Base-by-base conservation (phyloP, 495 filamentous ascomycete species). In the Chaetomium tenue region DNA sequence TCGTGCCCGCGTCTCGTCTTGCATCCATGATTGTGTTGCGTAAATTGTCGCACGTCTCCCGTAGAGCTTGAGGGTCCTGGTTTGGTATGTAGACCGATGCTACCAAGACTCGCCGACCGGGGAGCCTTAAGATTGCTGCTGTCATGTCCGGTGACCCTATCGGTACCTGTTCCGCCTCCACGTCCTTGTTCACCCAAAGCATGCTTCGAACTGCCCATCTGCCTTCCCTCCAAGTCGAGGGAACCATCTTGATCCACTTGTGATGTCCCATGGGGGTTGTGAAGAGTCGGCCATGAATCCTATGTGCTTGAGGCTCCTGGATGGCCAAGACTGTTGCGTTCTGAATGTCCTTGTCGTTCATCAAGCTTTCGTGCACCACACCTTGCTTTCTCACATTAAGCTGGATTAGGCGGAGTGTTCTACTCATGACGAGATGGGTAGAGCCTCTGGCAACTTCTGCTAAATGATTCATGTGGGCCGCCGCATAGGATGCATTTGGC, bases 11-110 rank as follows among this genome's bases (percentile, higher is more conserved):
- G 39, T 61, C n/a, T 42, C 63, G 57, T 33, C 26, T 60, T 37
- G 26, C 6, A 13, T 50, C 18, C n/a, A 15, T 50, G 25, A 60
- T 37, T 13, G 37, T 37, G 13, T 47, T 59, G 42, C 40, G 25
- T 47, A 58, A 30, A 30, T 47, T 22, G 40, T 46, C 18, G 42
- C 26, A 59, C 5, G 15, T 15, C 4, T 22, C 18, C 22, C n/a
- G 0, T 37, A 60, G 42, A 0, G 44, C 44, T 11, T 50, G 18
- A 25, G 26, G 12, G 59, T 61, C 58, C 50, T 51, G 3, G 25
- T 50, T 56, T 39, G 25, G 22, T 56, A 65, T 50, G 50, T 65
- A 65, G 25, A 65, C 63, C 3, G 61, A 63, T 37, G 56, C 52
- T 25, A 63, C 51, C 26, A 63, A 30, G 16, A 63, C 39, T 39